Conservation (phyloP, 306 rosid genomes). For the Dryas drummondii region DNA sequence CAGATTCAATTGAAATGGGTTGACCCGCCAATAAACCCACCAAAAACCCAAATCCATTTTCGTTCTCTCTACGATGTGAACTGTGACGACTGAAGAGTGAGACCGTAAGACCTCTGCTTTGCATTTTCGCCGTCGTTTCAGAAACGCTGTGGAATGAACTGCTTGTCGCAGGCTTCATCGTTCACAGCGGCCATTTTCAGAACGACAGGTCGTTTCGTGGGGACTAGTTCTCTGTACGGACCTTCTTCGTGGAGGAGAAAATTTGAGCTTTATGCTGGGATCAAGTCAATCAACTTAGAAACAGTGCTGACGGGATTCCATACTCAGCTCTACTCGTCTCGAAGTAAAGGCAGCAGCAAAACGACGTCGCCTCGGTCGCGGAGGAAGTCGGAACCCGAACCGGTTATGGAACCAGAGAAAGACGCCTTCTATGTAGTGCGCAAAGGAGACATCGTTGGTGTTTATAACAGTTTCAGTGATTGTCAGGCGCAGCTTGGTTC, state of each 20-base stretch:
- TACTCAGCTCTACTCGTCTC: slow-evolving; percentile 58
- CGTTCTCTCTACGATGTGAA: background rate
- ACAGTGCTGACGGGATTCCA: slow-evolving; percentile 31
- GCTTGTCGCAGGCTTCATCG: slow-evolving; percentile 53
- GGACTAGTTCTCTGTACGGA: slow-evolving; percentile 26
- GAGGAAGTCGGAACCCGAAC: slow-evolving; percentile 42
- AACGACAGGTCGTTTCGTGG: slow-evolving; percentile 34
- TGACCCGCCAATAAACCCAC: background rate
- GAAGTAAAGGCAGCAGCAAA: slow-evolving; percentile 31
- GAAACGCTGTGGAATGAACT: slow-evolving; percentile 50
- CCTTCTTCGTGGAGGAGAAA: slow-evolving; percentile 35
- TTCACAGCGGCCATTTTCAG: slow-evolving; percentile 45
- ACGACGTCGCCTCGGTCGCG: slow-evolving; percentile 23
- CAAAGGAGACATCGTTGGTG: slow-evolving; percentile 78
- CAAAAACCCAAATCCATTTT: background rate
- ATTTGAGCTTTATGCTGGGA: background rate
- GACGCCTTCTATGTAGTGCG: slow-evolving; percentile 76
- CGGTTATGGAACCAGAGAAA: slow-evolving; percentile 53
- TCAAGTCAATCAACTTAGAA: slow-evolving; percentile 33
- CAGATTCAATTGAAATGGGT: no score
- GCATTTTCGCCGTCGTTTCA: background rate
- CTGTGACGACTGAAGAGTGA: background rate
- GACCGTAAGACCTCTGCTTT: background rate
- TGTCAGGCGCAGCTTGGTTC: slow-evolving; percentile 86
- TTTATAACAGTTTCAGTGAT: slow-evolving; percentile 57